Base-by-base conservation (phyloP, 805 yeast species). In the Saitoella complicata region DNA sequence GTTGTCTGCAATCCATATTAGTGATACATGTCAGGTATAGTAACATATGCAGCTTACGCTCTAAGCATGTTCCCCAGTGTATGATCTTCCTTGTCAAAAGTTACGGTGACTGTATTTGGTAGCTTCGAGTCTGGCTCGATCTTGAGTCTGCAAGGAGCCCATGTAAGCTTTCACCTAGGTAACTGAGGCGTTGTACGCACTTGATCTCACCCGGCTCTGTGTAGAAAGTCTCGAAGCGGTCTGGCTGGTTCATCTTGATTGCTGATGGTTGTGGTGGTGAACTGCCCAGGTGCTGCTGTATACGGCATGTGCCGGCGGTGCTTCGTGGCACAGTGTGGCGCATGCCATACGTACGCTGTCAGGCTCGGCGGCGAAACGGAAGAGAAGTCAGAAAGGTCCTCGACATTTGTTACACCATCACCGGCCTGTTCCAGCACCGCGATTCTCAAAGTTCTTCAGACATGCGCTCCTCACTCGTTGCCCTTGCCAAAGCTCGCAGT, bases 171-270 rank as follows among this genome's bases (percentile, higher is more conserved):
- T 4, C 21, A 21, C 21, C 21, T 21, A 21, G 21, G 21, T 21
- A 4, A 21, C 21, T 21, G 21, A 21, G 21, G 21, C 21, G 4
- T 21, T n/a, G 29, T 12, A 71, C 84, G 32, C 69, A 78, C 83
- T 91, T 91, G 43, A 91, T 82, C 45, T 85, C 93, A 44, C 97
- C 98, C 62, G 91, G 98, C n/a, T 96, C 97, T 55, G 91, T 71
- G 54, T 91, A 75, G 61, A 91, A 91, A 37, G 91, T 75, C 69
- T 91, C 98, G 62, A 91, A 91, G 72, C 98, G 80, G 68, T 91
- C 98, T 65, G 98, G 98, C 58, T 97, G 97, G 67, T 91, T 91
- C 97, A 91, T 88, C 21, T 4, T 21, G 21, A 21, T 21, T 21
- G 21, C 21, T 21, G 21, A 21, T 21, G 2, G 21, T 21, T 21